Base-by-base conservation (phyloP, 106 monocot genomes). In the Dendrobium nobile region DNA sequence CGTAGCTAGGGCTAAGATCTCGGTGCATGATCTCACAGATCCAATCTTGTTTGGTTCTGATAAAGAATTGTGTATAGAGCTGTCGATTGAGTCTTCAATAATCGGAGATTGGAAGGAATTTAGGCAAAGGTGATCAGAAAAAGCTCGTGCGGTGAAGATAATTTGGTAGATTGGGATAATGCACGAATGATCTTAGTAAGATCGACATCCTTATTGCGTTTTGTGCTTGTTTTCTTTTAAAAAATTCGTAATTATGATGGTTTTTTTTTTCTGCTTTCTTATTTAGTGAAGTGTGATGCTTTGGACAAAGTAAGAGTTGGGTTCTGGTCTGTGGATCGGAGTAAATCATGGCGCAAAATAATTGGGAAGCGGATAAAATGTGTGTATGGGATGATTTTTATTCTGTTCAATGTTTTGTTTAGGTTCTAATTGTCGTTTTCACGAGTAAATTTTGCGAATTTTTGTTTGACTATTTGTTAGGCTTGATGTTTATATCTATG, bases 361-460 rank as follows among this genome's bases (percentile, higher is more conserved):
- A 91, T 72, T 91, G 91, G 91, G 91, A 91, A 77, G 91, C 91
- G 6, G 91, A 91, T 79, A 91, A 91, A 79, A 91, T 91, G 91
- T 91, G 81, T 76, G 83, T 79, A 51, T 73, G 5, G 1, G 9
- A 5, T 48, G 45, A 18, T 75, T 84, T 77, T 22, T 5, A 26
- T 72, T 78, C 43, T 73, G 47, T 59, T 67, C 24, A 26, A 45
- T 9, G 47, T 81, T 28, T 2, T 41, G 22, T 54, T 19, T 26
- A 42, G 59, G 19, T 77, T 27, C 11, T 47, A 77, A 61, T 81
- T 64, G 41, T 48, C 33, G 7, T 47, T 76, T 76, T 48, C 20
- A 37, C 20, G 42, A 42, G 74, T 74, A 74, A 48, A 13, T 76
- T 76, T 75, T 28, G 75, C 4, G 9, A 2, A 26, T 77, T 44